These are phyloP conservation scores for Populus deltoides DNA, from an alignment of 345 rosid genomes.

Conservation along the genomic window DNA sequence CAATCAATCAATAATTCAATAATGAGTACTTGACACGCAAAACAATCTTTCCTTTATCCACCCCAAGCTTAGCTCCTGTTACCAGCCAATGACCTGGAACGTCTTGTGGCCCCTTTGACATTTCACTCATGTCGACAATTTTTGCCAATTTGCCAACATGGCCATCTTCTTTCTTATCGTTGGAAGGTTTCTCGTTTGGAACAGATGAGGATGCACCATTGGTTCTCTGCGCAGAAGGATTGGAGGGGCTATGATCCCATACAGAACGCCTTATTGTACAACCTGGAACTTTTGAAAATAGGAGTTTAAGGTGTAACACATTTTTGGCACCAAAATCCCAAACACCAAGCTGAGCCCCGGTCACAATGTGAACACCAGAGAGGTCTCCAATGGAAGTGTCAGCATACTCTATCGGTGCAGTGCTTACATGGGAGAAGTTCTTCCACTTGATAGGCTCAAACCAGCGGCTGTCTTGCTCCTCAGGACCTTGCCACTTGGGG, in stretches of 20 bases:
- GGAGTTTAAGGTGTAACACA: conserved; percentile 84
- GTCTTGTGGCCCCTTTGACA: conserved; percentile 91
- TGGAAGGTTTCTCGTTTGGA: conserved; percentile 35
- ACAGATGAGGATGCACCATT: conserved; percentile 65
- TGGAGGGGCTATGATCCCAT: conserved; percentile 86
- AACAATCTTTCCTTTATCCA: conserved; percentile 86
- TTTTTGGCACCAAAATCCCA: conserved; percentile 91
- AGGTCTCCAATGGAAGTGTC: conserved; percentile 92
- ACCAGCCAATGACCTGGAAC: conserved; percentile 98
- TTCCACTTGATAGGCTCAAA: conserved; percentile 98
- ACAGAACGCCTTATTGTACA: conserved; percentile 94
- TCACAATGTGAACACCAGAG: conserved; percentile 88
- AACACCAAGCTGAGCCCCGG: conserved; percentile 95
- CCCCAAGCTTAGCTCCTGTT: conserved; percentile 96
- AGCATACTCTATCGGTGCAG: conserved; percentile 78
- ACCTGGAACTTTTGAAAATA: conserved; percentile 91
- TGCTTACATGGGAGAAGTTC: conserved; percentile 98
- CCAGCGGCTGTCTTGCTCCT: conserved; percentile 99
- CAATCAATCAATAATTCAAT: conserved; percentile 61
- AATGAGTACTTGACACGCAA: conserved; percentile 90
- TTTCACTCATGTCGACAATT: conserved; percentile 77
- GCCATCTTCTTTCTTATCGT: conserved; percentile 62
- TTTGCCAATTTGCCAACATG: conserved; percentile 62
- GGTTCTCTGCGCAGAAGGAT: conserved; percentile 28
- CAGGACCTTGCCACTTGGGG: conserved; percentile 97